Evolutionary conservation across 1,139 yeast species (phyloP).

Genomic region (Zygoascus meyerae): DNA sequence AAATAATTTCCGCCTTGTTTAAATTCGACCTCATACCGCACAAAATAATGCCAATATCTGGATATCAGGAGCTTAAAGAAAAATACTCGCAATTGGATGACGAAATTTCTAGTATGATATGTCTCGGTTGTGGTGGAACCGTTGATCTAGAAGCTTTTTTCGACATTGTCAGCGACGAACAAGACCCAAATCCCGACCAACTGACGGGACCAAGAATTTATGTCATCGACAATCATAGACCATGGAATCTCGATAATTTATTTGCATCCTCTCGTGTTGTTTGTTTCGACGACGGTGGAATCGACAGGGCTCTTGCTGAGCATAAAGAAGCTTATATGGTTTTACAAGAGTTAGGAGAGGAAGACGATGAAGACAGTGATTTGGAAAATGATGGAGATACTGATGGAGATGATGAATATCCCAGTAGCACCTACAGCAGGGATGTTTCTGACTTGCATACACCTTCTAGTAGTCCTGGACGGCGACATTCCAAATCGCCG

Average conservation of each 20-base stretch:
- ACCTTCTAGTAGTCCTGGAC: no score
- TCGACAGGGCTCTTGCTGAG: constrained; percentile 35
- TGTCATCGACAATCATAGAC: constrained; percentile 86
- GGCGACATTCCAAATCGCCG: no score
- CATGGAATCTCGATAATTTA: constrained; percentile 91
- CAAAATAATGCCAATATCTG: constrained; percentile 91
- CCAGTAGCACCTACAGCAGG: constrained; percentile 16
- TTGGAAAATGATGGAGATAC: constrained; percentile 17
- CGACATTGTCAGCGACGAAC: constrained; percentile 50
- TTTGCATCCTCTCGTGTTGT: constrained; percentile 77
- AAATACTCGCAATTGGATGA: constrained; percentile 63
- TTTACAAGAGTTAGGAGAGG: constrained; percentile 29
- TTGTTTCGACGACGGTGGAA: constrained; percentile 83
- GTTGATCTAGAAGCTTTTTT: constrained; percentile 77
- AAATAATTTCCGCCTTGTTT: constrained; percentile 62
- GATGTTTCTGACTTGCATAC: constrained; percentile 12
- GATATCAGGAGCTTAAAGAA: constrained; percentile 67
- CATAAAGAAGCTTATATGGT: constrained; percentile 28
- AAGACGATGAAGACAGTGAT: constrained; percentile 27
- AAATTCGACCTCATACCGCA: constrained; percentile 81
- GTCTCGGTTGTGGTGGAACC: constrained; percentile 95
- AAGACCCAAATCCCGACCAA: constrained; percentile 9
- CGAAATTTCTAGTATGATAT: constrained; percentile 70
- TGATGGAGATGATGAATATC: constrained; percentile 25
- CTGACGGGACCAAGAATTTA: constrained; percentile 43